phyloP scores from a whole-genome alignment of 305 asterid genomes.

The Solanum hybrid region DNA sequence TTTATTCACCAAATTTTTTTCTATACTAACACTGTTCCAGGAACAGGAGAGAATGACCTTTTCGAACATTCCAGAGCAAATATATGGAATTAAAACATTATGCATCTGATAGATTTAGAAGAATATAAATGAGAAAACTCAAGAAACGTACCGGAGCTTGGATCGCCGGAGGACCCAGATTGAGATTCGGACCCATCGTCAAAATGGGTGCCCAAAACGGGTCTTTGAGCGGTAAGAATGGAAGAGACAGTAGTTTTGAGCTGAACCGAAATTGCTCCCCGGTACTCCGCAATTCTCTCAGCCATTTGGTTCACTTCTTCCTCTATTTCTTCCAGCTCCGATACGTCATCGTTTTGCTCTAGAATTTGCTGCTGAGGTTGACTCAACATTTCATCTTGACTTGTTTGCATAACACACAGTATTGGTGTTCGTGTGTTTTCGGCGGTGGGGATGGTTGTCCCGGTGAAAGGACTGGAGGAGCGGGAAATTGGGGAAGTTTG shows the following conservation, averaged over 20 bases:
- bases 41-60: neutral
- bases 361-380: neutral
- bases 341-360: constrained; percentile 19
- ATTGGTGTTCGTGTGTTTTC: neutral
- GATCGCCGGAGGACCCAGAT: neutral
- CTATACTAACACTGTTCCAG: neutral
- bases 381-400: constrained; percentile 24
- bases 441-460: neutral
- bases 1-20: neutral
- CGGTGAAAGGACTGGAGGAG: constrained; percentile 9
- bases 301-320: constrained; percentile 51
- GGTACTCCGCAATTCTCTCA: constrained; percentile 32
- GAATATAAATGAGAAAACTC: neutral
- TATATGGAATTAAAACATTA: neutral
- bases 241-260: constrained; percentile 41
- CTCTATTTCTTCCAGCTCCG: constrained; percentile 22
- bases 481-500: constrained; percentile 19
- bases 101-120: neutral
- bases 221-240: constrained; percentile 42
- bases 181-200: neutral
- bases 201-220: constrained; percentile 20
- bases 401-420: neutral
- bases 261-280: constrained; percentile 41
- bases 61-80: neutral
- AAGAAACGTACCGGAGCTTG: neutral